A percentile compares a stretch with the other conserved stretches of the same genome.
These are phyloP conservation scores for Chlamydomonas sp. DNA, from an alignment of 139 green algal genomes.

Conservation along the genomic window DNA sequence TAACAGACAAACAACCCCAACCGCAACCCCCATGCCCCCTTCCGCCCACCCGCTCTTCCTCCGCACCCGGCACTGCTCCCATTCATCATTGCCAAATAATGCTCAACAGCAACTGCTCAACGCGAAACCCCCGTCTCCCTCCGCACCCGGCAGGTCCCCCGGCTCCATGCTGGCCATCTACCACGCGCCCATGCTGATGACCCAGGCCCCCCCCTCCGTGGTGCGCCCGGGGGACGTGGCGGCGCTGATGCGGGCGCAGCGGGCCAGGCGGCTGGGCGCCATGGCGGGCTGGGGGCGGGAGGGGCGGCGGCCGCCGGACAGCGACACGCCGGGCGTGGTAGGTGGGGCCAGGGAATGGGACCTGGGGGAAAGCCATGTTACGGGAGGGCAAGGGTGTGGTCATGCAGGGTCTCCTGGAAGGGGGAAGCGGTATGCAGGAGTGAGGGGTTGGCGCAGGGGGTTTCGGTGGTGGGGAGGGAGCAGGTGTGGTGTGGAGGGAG, in stretches of 20 bases:
- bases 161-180: conserved; percentile 34
- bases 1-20: background rate
- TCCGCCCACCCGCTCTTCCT: too few species aligned
- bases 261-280: background rate
- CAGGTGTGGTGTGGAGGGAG: too few species aligned
- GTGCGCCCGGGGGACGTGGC: conserved; percentile 1
- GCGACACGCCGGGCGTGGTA: background rate
- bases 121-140: background rate
- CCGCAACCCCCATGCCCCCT: too few species aligned
- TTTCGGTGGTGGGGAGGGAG: too few species aligned
- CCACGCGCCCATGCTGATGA: conserved; percentile 16
- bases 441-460: too few species aligned
- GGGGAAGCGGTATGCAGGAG: too few species aligned
- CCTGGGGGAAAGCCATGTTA: too few species aligned
- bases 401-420: too few species aligned
- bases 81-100: background rate
- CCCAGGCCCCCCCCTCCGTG: conserved; percentile 15
- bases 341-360: too few species aligned
- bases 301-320: background rate
- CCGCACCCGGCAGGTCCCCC: conserved; percentile 10
- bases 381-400: too few species aligned
- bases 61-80: too few species aligned
- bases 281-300: background rate
- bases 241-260: conserved; percentile 1
- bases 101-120: too few species aligned